phyloP scores from a whole-genome alignment of 257 asterid genomes.

The Primulina huaijiensis region DNA sequence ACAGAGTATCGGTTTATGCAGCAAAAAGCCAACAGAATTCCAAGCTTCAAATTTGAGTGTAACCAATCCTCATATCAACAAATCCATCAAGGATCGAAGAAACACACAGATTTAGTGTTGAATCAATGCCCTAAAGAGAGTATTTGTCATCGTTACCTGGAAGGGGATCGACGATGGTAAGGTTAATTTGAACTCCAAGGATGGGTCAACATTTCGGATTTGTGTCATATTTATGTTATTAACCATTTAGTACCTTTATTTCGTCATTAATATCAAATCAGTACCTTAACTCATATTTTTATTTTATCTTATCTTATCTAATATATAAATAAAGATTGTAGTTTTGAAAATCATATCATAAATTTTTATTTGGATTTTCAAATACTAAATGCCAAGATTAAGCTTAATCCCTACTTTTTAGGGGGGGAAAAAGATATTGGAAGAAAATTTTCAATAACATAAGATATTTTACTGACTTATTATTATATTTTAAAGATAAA shows the following conservation, averaged over 20 bases:
- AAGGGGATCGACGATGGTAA: constrained; percentile 17
- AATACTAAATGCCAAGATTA: too few species aligned
- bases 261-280: not conserved
- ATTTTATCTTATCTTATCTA: too few species aligned
- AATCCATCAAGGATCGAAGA: constrained; percentile 4
- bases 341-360: too few species aligned
- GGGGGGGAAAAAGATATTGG: too few species aligned
- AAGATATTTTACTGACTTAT: too few species aligned
- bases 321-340: too few species aligned
- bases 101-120: not conserved
- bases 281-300: not conserved
- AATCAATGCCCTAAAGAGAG: constrained; percentile 21
- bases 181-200: not conserved
- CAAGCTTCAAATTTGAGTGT: constrained; percentile 13
- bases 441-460: too few species aligned
- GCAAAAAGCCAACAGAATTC: constrained; percentile 23
- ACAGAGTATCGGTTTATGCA: constrained; percentile 15
- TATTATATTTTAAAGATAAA: too few species aligned
- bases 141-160: constrained; percentile 19
- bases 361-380: too few species aligned
- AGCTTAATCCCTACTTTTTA: too few species aligned
- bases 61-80: constrained; percentile 16
- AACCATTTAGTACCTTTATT: not conserved
- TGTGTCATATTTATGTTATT: not conserved
- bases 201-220: not conserved